These are phyloP conservation scores for Lentithecium fluviatile DNA, from an alignment of 495 filamentous ascomycete genomes.

Conservation along the genomic window DNA sequence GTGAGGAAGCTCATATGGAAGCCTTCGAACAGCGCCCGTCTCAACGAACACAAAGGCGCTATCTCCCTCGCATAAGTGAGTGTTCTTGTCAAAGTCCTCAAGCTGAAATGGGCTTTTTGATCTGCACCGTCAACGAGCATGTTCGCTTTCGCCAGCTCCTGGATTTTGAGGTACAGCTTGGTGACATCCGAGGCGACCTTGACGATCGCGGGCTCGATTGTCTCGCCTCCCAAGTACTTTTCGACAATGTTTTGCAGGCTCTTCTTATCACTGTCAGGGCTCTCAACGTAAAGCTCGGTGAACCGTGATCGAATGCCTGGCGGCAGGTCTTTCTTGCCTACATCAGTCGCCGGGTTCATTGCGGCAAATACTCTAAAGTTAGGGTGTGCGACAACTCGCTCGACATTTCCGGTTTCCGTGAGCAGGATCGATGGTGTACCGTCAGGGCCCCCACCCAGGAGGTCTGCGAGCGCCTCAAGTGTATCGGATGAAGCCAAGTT, in stretches of 20 bases:
- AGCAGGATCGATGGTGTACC: slow-evolving; percentile 76
- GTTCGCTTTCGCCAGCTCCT: slow-evolving; percentile 75
- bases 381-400: slow-evolving; percentile 83
- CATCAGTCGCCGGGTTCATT: slow-evolving; percentile 98
- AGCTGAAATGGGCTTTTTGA: slow-evolving; percentile 91
- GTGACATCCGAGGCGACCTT: slow-evolving; percentile 70
- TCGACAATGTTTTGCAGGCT: slow-evolving; percentile 81
- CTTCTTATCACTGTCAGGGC: slow-evolving; percentile 78
- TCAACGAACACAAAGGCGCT: slow-evolving; percentile 78
- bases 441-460: slow-evolving; percentile 67
- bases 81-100: slow-evolving; percentile 89
- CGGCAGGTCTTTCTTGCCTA: slow-evolving; percentile 91
- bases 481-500: slow-evolving; percentile 95
- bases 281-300: slow-evolving; percentile 88
- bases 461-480: slow-evolving; percentile 84
- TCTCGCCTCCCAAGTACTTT: slow-evolving; percentile 72
- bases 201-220: slow-evolving; percentile 59
- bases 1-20: slow-evolving; percentile 99
- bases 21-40: slow-evolving; percentile 86
- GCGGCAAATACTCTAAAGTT: slow-evolving; percentile 96
- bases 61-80: slow-evolving; percentile 84
- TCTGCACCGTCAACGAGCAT: slow-evolving; percentile 88
- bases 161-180: slow-evolving; percentile 80
- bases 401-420: slow-evolving; percentile 86
- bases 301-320: slow-evolving; percentile 82